Percentiles rank a stretch among this genome's conserved stretches.
Conservation (phyloP, 805 yeast species). For the Saturnispora diversa region DNA sequence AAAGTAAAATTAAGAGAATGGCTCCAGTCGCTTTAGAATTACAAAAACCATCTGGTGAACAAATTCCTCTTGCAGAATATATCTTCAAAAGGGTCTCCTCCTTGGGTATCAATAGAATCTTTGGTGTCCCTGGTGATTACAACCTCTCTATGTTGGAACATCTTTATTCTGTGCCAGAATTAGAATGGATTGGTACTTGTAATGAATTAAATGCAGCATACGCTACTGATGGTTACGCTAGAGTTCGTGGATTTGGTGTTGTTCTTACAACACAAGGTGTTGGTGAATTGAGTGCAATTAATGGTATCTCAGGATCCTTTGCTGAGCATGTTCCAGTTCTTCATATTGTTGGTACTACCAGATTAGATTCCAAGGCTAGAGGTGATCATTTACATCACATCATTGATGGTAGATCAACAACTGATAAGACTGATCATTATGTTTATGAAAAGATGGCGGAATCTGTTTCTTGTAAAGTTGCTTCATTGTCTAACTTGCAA, state of each 20-base stretch:
- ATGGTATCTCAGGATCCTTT: constrained; percentile 75
- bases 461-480: constrained; percentile 48
- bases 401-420: constrained; percentile 41
- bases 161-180: constrained; percentile 39
- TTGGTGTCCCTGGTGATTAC: constrained; percentile 79
- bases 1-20: constrained; percentile 7
- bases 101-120: constrained; percentile 50
- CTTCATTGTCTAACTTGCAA: constrained; percentile 36
- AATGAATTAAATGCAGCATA: constrained; percentile 88
- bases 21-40: constrained; percentile 18
- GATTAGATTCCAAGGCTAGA: constrained; percentile 23
- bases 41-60: neutral
- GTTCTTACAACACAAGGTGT: constrained; percentile 75
- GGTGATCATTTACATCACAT: constrained; percentile 48
- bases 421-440: constrained; percentile 50
- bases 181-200: constrained; percentile 76
- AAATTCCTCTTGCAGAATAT: constrained; percentile 53
- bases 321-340: constrained; percentile 74
- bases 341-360: constrained; percentile 79
- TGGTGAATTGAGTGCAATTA: constrained; percentile 79
- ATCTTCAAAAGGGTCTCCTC: constrained; percentile 50
- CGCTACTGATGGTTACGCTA: constrained; percentile 84
- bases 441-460: constrained; percentile 58
- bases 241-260: constrained; percentile 55
- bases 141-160: constrained; percentile 62